Evolutionary conservation across 805 yeast species (phyloP), one percentile per base, ranked within the genome.

Genomic region (Tetrapisispora phaffii): DNA sequence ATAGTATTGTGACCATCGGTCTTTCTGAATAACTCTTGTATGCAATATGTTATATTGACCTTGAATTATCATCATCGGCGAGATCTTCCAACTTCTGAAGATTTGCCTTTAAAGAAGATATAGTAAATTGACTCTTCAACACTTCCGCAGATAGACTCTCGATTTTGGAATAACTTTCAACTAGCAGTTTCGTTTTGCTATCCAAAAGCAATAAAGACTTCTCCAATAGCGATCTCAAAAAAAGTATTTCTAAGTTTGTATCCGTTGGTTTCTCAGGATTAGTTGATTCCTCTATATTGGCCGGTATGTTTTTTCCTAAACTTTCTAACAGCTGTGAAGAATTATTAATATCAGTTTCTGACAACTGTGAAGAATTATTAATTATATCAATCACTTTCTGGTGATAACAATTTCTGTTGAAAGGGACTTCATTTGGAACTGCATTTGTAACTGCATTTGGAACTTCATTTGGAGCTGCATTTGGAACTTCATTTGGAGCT

Each of bases 141-240:
- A 43, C 12, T n/a, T 43, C 36, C 2, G 22, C 19, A 15, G 19
- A 38, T 29, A 45, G 20, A 2, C 31, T 23, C 20, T 35, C 34
- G 7, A 50, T 19, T 13, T 28, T 33, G 7, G 41, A 35, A 21
- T 45, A 34, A 5, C 45, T 45, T 8, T 43, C 34, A 9, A 21
- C 23, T 7, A 50, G 12, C 19, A 34, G 32, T 20, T 32, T 41
- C 24, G 36, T 41, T 34, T 37, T 44, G 7, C 39, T 16, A 4
- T 46, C 32, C 12, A 47, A 17, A 13, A 39, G 17, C n/a, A 24
- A 9, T 24, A 28, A 26, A 24, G 34, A 15, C n/a, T 16, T 15
- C n/a, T 35, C 38, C 28, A 34, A 16, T 9, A 43, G 22, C 3
- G 5, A 10, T 20, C 32, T 41, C 7, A 51, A 41, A 37, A 19